Percentiles rank a stretch among this genome's conserved stretches.
These are phyloP conservation scores for Phytophthora cactorum DNA, from an alignment of 352 stramenopile species.

Conservation along the genomic window DNA sequence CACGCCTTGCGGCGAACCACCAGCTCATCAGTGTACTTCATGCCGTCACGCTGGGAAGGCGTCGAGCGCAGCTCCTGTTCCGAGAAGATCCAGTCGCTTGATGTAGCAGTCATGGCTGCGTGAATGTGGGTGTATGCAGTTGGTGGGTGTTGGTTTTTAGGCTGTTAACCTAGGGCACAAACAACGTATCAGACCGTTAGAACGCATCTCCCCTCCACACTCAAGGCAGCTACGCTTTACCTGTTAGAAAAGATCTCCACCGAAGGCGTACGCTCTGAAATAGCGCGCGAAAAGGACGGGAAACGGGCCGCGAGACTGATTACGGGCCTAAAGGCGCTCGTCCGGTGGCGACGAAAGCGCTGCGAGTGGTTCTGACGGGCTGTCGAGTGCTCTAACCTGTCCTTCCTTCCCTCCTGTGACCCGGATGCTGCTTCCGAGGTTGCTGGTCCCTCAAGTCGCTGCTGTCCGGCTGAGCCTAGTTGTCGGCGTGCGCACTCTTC, in stretches of 20 bases:
- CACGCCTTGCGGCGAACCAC: conserved; percentile 76
- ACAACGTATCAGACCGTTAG: conserved; percentile 13
- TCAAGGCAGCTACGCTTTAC: conserved; percentile 8
- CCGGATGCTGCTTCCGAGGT: conserved; percentile 12
- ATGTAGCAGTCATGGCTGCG: conserved; percentile 31
- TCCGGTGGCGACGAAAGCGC: conserved; percentile 30
- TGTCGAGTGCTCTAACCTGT: conserved; percentile 16
- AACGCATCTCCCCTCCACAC: background rate
- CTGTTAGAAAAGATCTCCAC: conserved; percentile 39
- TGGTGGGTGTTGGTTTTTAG: conserved; percentile 2
- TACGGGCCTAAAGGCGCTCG: conserved; percentile 13
- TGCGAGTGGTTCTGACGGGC: conserved; percentile 17
- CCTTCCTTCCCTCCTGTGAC: conserved; percentile 20
- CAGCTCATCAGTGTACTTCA: conserved; percentile 80
- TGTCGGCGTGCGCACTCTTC: conserved; percentile 28
- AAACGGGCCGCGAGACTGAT: conserved; percentile 12
- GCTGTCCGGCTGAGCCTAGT: conserved; percentile 11
- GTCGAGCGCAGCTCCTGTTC: conserved; percentile 68
- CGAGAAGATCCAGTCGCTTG: conserved; percentile 81
- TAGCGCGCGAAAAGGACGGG: conserved; percentile 9
- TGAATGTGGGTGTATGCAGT: background rate
- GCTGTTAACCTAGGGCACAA: conserved; percentile 21
- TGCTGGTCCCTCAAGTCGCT: conserved; percentile 26
- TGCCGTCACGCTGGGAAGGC: conserved; percentile 76
- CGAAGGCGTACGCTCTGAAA: conserved; percentile 9